Percentiles rank a stretch among this genome's conserved stretches.
Conservation (phyloP, 2,329 filamentous ascomycete genomes). For the Aureobasidium sp. region DNA sequence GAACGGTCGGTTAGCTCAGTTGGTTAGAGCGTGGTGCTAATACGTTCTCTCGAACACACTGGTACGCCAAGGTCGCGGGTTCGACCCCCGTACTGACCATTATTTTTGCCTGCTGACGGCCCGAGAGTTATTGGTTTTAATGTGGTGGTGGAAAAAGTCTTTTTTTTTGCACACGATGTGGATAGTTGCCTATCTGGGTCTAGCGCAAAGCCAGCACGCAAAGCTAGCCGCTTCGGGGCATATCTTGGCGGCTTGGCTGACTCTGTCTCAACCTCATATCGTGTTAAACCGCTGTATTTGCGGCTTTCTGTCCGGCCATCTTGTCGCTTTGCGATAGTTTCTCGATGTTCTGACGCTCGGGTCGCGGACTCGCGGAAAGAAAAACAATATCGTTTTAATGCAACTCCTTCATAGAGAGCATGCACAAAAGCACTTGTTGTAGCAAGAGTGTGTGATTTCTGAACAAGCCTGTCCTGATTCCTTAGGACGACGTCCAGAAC, state of each 20-base stretch:
- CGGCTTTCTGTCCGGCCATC: background rate
- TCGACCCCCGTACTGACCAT: constrained; percentile 16
- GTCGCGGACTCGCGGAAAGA: too few relatives aligned
- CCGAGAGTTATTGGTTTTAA: too few relatives aligned
- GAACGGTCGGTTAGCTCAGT: constrained; percentile 19
- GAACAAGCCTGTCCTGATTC: background rate
- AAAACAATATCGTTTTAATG: background rate
- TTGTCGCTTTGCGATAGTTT: too few relatives aligned
- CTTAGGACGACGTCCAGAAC: too few relatives aligned
- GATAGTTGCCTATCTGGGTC: background rate
- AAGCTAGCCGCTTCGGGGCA: background rate
- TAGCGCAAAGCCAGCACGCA: background rate
- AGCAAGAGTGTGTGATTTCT: background rate
- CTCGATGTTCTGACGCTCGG: too few relatives aligned
- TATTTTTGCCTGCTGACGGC: background rate
- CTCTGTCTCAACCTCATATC: background rate
- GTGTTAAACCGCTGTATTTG: constrained; percentile 3
- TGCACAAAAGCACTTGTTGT: background rate
- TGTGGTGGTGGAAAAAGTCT: background rate
- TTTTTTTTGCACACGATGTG: background rate
- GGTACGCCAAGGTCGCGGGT: constrained; percentile 22
- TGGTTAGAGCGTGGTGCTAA: constrained; percentile 24
- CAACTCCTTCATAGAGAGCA: background rate
- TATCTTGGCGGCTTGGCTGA: background rate
- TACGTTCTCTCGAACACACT: constrained; percentile 3